Evolutionary conservation across 495 filamentous ascomycete species (phyloP).

Genomic region (Massariosphaeria phaeospora): DNA sequence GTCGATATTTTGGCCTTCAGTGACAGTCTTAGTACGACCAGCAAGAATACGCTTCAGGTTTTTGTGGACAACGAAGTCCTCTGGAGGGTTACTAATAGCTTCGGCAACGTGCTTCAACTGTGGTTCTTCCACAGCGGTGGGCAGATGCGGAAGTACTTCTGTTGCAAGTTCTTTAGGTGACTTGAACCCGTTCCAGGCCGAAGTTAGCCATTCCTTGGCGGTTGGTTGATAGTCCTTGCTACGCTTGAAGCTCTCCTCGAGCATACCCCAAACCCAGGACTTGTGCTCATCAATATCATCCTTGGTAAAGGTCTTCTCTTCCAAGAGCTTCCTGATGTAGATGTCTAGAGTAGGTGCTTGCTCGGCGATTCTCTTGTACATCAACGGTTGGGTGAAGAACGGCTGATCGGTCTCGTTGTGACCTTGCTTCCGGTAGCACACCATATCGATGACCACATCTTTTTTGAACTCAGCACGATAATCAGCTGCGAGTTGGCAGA

Average conservation of each 20-base stretch:
- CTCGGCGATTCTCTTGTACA: slow-evolving; percentile 93
- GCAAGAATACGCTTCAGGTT: slow-evolving; percentile 95
- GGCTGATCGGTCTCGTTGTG: slow-evolving; percentile 99
- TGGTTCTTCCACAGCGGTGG: slow-evolving; percentile 69
- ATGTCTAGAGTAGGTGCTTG: slow-evolving; percentile 76
- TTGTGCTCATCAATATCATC: slow-evolving; percentile 98
- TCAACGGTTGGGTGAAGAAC: slow-evolving; percentile 97
- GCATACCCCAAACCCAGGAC: slow-evolving; percentile 99
- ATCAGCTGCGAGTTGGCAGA: slow-evolving; percentile 92
- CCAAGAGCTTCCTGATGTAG: slow-evolving; percentile 81
- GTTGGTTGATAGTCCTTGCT: slow-evolving; percentile 97
- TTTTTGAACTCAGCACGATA: slow-evolving; percentile 97
- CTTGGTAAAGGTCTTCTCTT: slow-evolving; percentile 90
- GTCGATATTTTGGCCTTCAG: slow-evolving; percentile 91
- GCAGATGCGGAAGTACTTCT: slow-evolving; percentile 87
- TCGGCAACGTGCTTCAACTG: slow-evolving; percentile 73
- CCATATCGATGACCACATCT: slow-evolving; percentile 94
- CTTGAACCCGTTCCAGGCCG: slow-evolving; percentile 99
- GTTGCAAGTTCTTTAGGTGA: slow-evolving; percentile 94
- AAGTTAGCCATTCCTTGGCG: slow-evolving; percentile 95
- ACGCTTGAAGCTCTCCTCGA: slow-evolving; percentile 91
- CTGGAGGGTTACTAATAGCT: slow-evolving; percentile 67
- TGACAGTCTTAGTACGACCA: slow-evolving; percentile 84
- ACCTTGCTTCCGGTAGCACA: slow-evolving; percentile 98
- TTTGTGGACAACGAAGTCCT: slow-evolving; percentile 81